Conservation (phyloP, 176 grass and related monocot species). For the Carex myosuroides region DNA sequence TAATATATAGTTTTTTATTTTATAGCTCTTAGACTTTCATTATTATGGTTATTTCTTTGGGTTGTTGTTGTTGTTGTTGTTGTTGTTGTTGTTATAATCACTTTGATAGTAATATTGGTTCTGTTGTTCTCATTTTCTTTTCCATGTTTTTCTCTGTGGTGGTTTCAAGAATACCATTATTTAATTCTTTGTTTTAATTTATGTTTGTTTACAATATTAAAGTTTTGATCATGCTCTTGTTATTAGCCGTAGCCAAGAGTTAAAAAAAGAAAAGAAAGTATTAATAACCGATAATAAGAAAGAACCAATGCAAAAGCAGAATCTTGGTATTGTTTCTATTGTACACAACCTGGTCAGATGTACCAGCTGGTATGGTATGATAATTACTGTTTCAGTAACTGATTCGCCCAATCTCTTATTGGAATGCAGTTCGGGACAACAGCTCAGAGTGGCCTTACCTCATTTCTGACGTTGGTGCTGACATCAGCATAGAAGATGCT, state of each 20-base stretch:
- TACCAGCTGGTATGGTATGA: neutral
- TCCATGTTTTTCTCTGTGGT: neutral
- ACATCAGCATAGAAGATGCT: slow-evolving; percentile 35
- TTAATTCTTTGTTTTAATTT: neutral
- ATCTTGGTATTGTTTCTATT: neutral
- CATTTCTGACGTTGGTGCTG: slow-evolving; percentile 58
- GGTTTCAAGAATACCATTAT: neutral
- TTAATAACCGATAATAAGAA: neutral
- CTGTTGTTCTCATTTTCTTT: neutral
- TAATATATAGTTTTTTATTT: neutral
- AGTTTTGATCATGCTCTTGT: neutral
- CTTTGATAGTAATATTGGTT: neutral
- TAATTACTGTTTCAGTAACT: slow-evolving; percentile 15
- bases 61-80: neutral
- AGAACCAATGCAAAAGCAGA: neutral
- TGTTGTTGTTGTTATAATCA: neutral
- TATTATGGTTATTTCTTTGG: neutral
- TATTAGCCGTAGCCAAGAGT: neutral
- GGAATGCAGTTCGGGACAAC: slow-evolving; percentile 45
- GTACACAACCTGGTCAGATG: neutral
- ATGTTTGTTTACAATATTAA: neutral
- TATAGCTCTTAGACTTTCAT: neutral
- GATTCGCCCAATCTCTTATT: slow-evolving; percentile 1
- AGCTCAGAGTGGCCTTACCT: slow-evolving; percentile 57
- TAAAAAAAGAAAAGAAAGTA: neutral